A percentile compares a stretch with the other conserved stretches of the same genome.
Conservation (phyloP, 345 rosid species). For the Fremontodendron californicum region DNA sequence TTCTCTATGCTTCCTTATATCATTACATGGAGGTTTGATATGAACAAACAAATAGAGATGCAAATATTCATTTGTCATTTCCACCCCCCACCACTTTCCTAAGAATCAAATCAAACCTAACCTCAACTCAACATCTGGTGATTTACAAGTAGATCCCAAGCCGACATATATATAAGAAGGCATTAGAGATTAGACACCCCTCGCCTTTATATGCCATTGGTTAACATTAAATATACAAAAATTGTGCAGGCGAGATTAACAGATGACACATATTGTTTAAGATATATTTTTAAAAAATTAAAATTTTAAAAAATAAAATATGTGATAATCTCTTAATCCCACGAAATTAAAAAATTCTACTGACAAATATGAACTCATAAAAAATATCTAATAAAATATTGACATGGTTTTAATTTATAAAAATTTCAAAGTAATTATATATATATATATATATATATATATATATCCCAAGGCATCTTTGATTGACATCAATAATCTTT, state of each 20-base stretch:
- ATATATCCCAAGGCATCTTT: constrained; percentile 9
- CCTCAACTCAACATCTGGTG: neutral
- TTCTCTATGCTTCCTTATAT: neutral
- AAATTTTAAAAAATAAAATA: no score
- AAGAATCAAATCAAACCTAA: neutral
- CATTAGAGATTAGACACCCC: no score
- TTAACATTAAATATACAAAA: neutral
- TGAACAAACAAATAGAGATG: neutral
- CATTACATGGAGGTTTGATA: constrained; percentile 1
- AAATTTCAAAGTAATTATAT: constrained; percentile 2
- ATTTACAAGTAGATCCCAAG: neutral
- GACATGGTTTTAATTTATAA: neutral
- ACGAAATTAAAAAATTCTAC: no score
- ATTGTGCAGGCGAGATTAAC: neutral
- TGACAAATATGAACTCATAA: no score
- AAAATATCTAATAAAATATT: neutral
- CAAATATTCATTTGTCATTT: neutral
- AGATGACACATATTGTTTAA: no score
- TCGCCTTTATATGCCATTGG: neutral
- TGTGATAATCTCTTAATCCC: no score
- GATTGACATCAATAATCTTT: constrained; percentile 2
- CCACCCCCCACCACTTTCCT: neutral
- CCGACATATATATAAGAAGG: neutral
- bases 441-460: neutral
- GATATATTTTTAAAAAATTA: no score